Evolutionary conservation across 169 alveolate genomes (phyloP).

Genomic region (Babesia ovis): DNA sequence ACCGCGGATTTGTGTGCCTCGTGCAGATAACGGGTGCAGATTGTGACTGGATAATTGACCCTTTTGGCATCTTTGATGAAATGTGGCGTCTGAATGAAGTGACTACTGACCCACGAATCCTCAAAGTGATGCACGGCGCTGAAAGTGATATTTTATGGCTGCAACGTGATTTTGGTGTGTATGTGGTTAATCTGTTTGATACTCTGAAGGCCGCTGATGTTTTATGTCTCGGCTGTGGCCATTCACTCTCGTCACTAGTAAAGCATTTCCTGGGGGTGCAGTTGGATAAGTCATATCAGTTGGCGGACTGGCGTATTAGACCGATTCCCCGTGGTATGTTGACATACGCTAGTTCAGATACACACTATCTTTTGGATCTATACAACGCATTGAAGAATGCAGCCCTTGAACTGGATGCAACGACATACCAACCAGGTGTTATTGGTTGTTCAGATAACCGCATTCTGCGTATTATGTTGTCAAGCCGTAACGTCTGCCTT

Average conservation of each 20-base stretch:
- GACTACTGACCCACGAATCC: slow-evolving; percentile 90
- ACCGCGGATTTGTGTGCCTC: slow-evolving; percentile 90
- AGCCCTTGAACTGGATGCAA: slow-evolving; percentile 39
- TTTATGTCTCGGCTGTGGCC: slow-evolving; percentile 78
- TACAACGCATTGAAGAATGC: slow-evolving; percentile 84
- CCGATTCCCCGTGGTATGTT: slow-evolving; percentile 88
- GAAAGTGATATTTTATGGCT: slow-evolving; percentile 90
- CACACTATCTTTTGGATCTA: slow-evolving; percentile 88
- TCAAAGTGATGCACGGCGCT: slow-evolving; percentile 94
- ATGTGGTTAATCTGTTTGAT: slow-evolving; percentile 93
- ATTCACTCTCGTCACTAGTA: slow-evolving; percentile 75
- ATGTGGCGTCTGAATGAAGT: slow-evolving; percentile 83
- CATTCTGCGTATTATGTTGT: slow-evolving; percentile 43
- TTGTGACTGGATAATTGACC: slow-evolving; percentile 90
- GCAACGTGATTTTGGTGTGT: slow-evolving; percentile 94
- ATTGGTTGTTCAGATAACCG: slow-evolving; percentile 27
- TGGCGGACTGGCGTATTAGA: slow-evolving; percentile 93
- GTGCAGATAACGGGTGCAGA: slow-evolving; percentile 89
- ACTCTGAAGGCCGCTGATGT: slow-evolving; percentile 91
- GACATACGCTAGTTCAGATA: slow-evolving; percentile 91
- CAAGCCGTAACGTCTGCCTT: slow-evolving; percentile 43
- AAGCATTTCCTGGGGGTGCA: slow-evolving; percentile 79
- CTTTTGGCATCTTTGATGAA: slow-evolving; percentile 79
- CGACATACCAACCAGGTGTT: not conserved
- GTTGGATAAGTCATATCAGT: slow-evolving; percentile 87